Evolutionary conservation across 2,329 filamentous ascomycete species (phyloP).

Genomic region (Colletotrichum liaoningense): DNA sequence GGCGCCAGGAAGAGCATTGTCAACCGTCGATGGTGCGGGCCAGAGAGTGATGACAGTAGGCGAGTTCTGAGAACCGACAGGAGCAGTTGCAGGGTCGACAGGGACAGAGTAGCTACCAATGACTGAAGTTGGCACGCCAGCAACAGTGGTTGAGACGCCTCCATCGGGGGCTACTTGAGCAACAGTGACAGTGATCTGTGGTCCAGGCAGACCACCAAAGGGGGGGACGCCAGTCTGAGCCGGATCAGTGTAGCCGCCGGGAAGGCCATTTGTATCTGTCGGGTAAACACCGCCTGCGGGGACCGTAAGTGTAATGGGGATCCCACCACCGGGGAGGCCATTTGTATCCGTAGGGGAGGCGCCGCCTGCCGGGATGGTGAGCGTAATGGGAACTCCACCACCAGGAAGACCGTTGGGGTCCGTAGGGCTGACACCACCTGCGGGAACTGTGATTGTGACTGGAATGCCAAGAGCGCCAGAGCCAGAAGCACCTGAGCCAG

Average conservation of each 20-base stretch:
- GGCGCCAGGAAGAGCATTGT: neutral
- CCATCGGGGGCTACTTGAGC: neutral
- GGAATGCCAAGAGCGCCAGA: neutral
- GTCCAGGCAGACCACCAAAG: neutral
- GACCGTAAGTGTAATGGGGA: neutral
- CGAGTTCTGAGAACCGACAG: neutral
- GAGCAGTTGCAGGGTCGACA: neutral
- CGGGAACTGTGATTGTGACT: neutral
- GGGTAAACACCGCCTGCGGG: neutral
- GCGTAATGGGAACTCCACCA: neutral
- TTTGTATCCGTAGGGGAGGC: neutral
- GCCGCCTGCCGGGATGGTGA: neutral
- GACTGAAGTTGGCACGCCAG: neutral
- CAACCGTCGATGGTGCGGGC: neutral
- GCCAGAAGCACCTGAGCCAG: neutral
- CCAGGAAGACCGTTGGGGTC: neutral
- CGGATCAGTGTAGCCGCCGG: slow-evolving; percentile 21
- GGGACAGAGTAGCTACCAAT: slow-evolving; percentile 4
- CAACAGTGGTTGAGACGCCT: neutral
- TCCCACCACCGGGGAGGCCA: slow-evolving; percentile 9
- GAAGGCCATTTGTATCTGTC: neutral
- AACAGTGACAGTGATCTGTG: neutral
- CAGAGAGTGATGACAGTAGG: slow-evolving; percentile 24
- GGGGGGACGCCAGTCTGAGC: neutral
- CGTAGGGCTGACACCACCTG: neutral